A percentile compares a stretch with the other conserved stretches of the same genome.
Evolutionary conservation across 805 yeast genomes (phyloP).

Genomic region (Zygoascus ofunaensis): DNA sequence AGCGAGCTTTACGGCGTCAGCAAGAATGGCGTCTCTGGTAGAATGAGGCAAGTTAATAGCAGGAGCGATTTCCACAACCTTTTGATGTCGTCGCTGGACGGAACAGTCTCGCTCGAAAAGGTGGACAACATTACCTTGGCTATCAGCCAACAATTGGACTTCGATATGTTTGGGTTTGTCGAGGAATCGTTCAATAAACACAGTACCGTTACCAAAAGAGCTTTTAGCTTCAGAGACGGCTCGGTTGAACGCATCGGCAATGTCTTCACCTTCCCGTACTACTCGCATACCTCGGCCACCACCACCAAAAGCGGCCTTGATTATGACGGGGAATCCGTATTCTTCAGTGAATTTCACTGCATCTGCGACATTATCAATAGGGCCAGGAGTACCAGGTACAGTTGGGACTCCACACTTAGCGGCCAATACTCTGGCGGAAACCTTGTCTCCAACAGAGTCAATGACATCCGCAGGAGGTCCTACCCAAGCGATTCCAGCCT

Average conservation of each 20-base stretch:
- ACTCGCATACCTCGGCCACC: constrained; percentile 99
- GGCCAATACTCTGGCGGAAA: constrained; percentile 85
- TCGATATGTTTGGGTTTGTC: constrained; percentile 96
- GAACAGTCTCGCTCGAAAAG: constrained; percentile 97
- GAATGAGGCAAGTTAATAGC: constrained; percentile 77
- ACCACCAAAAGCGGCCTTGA: constrained; percentile 98
- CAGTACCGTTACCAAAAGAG: constrained; percentile 97
- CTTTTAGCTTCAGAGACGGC: constrained; percentile 91
- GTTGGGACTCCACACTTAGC: constrained; percentile 74
- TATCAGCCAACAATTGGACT: constrained; percentile 90
- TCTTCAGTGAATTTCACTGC: constrained; percentile 71
- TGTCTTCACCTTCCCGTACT: constrained; percentile 90
- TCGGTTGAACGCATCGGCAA: constrained; percentile 83
- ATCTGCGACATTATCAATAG: constrained; percentile 70
- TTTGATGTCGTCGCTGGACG: constrained; percentile 99
- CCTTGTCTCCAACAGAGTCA: constrained; percentile 95
- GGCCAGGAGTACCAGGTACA: constrained; percentile 98
- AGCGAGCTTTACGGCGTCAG: constrained; percentile 92
- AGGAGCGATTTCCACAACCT: constrained; percentile 97
- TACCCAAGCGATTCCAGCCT: constrained; percentile 87
- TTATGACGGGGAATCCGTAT: constrained; percentile 92
- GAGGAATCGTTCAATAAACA: constrained; percentile 91
- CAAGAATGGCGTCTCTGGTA: constrained; percentile 84
- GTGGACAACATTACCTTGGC: constrained; percentile 89
- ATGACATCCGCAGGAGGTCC: constrained; percentile 87